Percentiles rank a stretch among this genome's conserved stretches.
Conservation (phyloP, 495 filamentous ascomycete species). For the Pyrenopolyporus hunteri region DNA sequence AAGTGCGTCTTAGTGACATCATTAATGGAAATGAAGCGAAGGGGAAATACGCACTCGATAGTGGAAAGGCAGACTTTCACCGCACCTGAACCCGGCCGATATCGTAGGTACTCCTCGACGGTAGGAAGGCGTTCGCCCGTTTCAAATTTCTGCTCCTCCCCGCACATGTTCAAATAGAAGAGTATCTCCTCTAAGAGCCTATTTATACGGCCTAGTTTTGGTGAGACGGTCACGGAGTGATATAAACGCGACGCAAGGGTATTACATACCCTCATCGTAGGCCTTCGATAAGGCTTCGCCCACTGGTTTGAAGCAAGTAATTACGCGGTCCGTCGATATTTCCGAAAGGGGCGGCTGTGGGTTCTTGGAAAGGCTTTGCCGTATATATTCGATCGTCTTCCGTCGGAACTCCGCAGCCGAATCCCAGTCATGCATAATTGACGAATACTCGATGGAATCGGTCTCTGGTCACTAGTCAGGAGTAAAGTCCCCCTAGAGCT, state of each 20-base stretch:
- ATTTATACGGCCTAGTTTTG: constrained; percentile 1
- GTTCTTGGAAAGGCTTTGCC: not conserved
- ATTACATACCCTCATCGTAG: constrained; percentile 11
- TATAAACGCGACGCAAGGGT: not conserved
- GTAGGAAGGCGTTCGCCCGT: constrained; percentile 1
- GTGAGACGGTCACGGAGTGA: not conserved
- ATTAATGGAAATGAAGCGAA: not conserved
- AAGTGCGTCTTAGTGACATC: not conserved
- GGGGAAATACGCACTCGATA: constrained; percentile 5
- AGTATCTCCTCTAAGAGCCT: constrained; percentile 9
- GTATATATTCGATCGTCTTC: constrained; percentile 11
- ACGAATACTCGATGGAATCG: constrained; percentile 15
- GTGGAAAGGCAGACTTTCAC: constrained; percentile 9
- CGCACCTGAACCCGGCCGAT: constrained; percentile 1
- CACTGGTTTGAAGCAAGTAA: constrained; percentile 4
- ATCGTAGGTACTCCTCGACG: constrained; percentile 13
- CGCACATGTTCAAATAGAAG: constrained; percentile 7
- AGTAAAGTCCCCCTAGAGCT: not conserved
- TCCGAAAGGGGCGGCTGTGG: not conserved
- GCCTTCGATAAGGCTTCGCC: constrained; percentile 9
- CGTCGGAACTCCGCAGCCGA: constrained; percentile 8
- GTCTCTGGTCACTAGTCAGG: constrained; percentile 11
- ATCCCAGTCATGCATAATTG: constrained; percentile 6
- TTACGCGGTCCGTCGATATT: constrained; percentile 6
- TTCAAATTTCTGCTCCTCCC: constrained; percentile 11